These are phyloP conservation scores for Acanthamoeba culbertsoni DNA, from an alignment of 208 protist genomes.

Conservation along the genomic window DNA sequence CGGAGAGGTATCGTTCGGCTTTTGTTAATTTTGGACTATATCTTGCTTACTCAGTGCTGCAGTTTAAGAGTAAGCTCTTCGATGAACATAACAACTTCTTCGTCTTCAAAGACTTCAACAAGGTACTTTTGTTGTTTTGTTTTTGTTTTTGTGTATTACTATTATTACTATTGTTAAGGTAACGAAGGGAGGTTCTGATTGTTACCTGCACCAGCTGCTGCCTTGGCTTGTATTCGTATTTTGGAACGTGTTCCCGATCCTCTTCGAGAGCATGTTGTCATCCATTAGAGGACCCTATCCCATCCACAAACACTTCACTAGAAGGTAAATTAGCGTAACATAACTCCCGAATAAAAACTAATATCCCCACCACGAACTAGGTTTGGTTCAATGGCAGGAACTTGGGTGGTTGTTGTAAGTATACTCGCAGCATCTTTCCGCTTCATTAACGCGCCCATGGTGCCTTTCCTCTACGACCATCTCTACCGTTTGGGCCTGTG, in stretches of 20 bases:
- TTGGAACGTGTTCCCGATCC: conserved; percentile 38
- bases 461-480: conserved; percentile 32
- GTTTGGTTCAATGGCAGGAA: conserved; percentile 22
- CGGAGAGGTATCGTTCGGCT: background rate
- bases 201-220: background rate
- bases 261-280: conserved; percentile 18
- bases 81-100: conserved; percentile 40
- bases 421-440: background rate
- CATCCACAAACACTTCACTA: conserved; percentile 7
- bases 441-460: conserved; percentile 13
- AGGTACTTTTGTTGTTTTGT: background rate
- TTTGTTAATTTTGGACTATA: background rate
- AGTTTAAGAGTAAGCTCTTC: conserved; percentile 44
- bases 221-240: conserved; percentile 36
- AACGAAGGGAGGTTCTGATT: background rate
- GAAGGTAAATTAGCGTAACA: too few species aligned
- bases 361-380: too few species aligned
- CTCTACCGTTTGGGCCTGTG: conserved; percentile 4
- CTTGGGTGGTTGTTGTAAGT: background rate
- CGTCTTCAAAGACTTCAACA: conserved; percentile 9
- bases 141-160: too few species aligned
- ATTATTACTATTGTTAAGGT: too few species aligned
- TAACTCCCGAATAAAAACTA: too few species aligned
- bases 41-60: background rate
- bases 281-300: conserved; percentile 31